These are phyloP conservation scores for Alnus glutinosa DNA, from an alignment of 306 rosid species.

Conservation along the genomic window DNA sequence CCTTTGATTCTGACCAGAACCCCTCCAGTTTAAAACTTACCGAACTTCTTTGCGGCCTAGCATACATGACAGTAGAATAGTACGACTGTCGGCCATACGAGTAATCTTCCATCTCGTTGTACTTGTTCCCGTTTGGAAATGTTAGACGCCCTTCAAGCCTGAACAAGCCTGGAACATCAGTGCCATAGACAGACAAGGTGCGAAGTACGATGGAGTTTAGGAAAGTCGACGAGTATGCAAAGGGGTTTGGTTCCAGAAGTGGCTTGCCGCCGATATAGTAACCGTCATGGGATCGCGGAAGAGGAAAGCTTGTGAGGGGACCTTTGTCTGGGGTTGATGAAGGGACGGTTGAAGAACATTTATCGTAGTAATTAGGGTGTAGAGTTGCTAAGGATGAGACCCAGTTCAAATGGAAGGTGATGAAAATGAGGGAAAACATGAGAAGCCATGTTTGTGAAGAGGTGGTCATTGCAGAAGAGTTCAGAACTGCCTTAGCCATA, in stretches of 20 bases:
- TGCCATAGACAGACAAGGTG: conserved; percentile 9
- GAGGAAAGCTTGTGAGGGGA: background rate
- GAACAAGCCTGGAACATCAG: conserved; percentile 35
- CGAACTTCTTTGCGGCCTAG: background rate
- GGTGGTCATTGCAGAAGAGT: background rate
- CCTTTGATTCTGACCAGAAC: conserved; percentile 56
- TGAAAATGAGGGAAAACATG: conserved; percentile 23
- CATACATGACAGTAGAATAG: background rate
- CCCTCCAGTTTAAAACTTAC: conserved; percentile 39
- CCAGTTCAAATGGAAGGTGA: conserved; percentile 18
- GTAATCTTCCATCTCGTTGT: conserved; percentile 21
- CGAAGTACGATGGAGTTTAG: conserved; percentile 11
- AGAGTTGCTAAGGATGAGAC: conserved; percentile 25
- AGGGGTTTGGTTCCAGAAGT: background rate
- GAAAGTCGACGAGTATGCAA: background rate
- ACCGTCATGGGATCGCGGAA: conserved; percentile 19
- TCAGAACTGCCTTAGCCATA: background rate
- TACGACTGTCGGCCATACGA: background rate
- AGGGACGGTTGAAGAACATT: conserved; percentile 44
- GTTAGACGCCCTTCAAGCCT: conserved; percentile 28
- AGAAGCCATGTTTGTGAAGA: conserved; percentile 14
- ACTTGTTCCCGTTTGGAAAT: conserved; percentile 3
- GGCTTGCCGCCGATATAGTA: conserved; percentile 38
- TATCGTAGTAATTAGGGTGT: conserved; percentile 28
- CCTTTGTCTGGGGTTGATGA: background rate